Percentiles rank a stretch among this genome's conserved stretches.
Conservation (phyloP, 352 stramenopile species). For the Phytophthora hybrid region DNA sequence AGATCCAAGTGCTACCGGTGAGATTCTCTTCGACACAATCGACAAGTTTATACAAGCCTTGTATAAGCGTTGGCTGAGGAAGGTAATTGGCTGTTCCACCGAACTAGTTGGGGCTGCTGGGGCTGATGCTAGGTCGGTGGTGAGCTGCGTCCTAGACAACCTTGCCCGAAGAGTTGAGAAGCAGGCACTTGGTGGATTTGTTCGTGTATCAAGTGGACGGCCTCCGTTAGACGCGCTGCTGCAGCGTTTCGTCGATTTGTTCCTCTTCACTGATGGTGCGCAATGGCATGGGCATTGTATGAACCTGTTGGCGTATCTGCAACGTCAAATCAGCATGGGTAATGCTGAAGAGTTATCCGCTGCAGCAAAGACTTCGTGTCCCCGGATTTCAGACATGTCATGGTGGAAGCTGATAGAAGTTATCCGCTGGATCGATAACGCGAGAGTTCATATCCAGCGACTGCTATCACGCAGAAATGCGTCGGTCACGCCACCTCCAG, state of each 20-base stretch:
- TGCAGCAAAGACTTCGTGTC: conserved; percentile 16
- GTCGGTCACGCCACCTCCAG: conserved; percentile 6
- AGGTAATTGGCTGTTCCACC: conserved; percentile 31
- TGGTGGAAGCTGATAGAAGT: conserved; percentile 29
- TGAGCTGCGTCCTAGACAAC: conserved; percentile 1
- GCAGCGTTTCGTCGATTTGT: conserved; percentile 29
- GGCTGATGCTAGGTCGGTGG: not conserved
- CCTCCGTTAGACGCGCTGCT: conserved; percentile 25
- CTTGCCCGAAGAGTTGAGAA: conserved; percentile 25
- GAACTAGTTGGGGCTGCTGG: conserved; percentile 3
- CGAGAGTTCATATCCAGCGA: conserved; percentile 24
- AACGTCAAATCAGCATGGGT: conserved; percentile 22
- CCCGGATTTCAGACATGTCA: conserved; percentile 1
- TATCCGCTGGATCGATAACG: conserved; percentile 26
- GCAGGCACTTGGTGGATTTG: conserved; percentile 20
- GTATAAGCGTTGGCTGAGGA: conserved; percentile 29
- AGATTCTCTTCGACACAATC: conserved; percentile 28
- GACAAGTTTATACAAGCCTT: conserved; percentile 22
- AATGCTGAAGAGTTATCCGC: conserved; percentile 28
- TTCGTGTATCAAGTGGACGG: conserved; percentile 24
- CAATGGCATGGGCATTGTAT: conserved; percentile 27
- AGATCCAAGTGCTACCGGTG: conserved; percentile 9
- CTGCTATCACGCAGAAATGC: conserved; percentile 31
- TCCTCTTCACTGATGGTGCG: conserved; percentile 22
- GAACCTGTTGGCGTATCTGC: conserved; percentile 27